Evolutionary conservation across 2,329 filamentous ascomycete genomes (phyloP), one percentile per base, ranked within the genome.

Genomic region (Chrysoporthe deuterocubensis): DNA sequence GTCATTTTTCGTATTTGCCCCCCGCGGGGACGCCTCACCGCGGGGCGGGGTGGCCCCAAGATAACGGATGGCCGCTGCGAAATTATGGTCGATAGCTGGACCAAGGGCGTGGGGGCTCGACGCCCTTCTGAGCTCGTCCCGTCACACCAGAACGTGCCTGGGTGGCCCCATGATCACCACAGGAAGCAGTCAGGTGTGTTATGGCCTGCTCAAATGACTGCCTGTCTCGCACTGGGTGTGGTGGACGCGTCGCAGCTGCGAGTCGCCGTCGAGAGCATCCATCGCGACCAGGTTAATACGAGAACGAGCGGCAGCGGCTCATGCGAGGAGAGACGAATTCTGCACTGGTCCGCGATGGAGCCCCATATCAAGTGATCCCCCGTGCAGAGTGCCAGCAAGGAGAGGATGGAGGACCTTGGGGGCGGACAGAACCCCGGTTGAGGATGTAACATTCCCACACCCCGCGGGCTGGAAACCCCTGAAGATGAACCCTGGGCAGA

Each of bases 401-500:
- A 54, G 50, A 54, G 13, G 26, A 34, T 21, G 50, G 50, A 54
- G 3, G 13, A 11, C 26, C 26, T 54, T 32, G 26, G 26, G 50
- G 50, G 50, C 26, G 21, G 21, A 26, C 50, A 54, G 21, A 54
- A 7, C 21, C 50, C 61, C 67, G 57, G 43, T 62, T 52, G 44
- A 69, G 52, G 46, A 68, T 70, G 68, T 64, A 68, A 70, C 68
- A 70, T 70, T 65, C 46, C 68, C 68, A 65, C 68, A 67, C 68
- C 68, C 65, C 68, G 62, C 66, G 62, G 58, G 58, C 54, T 63
- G 68, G 58, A 61, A 61, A 34, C 68, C 68, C 68, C 68, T 68
- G 68, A 70, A 52, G 68, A 64, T 68, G 62, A 56, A 66, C 59
- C 66, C 68, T 32, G 57, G 66, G 62, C 63, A 56, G 66, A 70